Base-by-base conservation (phyloP, 768 basidiomycete genomes). In the Phylloporus arenicola region DNA sequence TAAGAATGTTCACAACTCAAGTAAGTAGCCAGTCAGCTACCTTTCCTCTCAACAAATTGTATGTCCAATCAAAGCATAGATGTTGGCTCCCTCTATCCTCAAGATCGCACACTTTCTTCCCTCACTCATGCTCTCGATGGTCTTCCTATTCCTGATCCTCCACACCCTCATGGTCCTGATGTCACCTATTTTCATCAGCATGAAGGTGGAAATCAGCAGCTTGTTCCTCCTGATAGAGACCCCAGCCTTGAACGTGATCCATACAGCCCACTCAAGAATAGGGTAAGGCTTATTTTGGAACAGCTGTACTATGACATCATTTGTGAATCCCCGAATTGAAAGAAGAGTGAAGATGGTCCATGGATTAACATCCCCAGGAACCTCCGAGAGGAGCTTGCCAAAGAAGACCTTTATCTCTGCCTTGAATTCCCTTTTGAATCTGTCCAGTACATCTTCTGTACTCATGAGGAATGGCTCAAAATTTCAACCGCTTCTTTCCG, bases 371-470 rank as follows among this genome's bases (percentile, higher is more conserved):
- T 46, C 12, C 35, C 34, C 3, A 3, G 2, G 2, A 4, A 8
- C 16, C 24, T 25, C 17, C 9, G 16, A 11, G 20, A 37, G n/a
- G 16, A 19, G 3, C 45, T 5, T 17, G 34, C 45, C 1, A 4
- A 14, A 1, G 31, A 49, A 29, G 48, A 14, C 6, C 29, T 49
- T 1, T 49, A 49, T 27, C 14, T 14, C 6, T 2, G 24, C 50
- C 8, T 41, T 55, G 3, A 59, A 58, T n/a, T 27, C 49, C 0
- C 64, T 56, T 31, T 60, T 64, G 16, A 51, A 51, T 51, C 60
- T 31, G 30, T 31, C 30, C 30, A 31, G 30, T 31, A 31, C 30
- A 11, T 12, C 30, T 10, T 31, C 30, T 31, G 30, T 12, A 12
- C 30, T 12, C 30, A 8, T 31, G 30, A 31, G 9, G 30, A 31